Percentiles rank a stretch among this genome's conserved stretches.
phyloP scores from a whole-genome alignment of 352 stramenopile genomes.

The Hyaloperonospora brassicae region DNA sequence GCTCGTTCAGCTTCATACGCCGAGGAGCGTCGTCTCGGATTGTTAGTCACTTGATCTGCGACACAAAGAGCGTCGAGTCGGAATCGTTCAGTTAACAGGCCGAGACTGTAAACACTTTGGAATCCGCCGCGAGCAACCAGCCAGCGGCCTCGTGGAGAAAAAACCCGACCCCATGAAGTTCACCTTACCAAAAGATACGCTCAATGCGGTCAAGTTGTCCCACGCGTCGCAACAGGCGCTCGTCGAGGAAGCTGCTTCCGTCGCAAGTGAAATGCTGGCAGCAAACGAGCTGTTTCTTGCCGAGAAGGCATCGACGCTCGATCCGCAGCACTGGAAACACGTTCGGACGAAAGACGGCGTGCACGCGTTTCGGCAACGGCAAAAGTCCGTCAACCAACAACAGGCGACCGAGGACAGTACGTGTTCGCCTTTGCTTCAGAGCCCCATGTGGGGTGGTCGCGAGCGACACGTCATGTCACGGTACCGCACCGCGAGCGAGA shows the following conservation, averaged over 20 bases:
- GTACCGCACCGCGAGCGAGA: background rate
- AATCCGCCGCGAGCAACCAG: too few species aligned
- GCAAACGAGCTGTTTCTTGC: constrained; percentile 33
- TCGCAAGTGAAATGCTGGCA: constrained; percentile 36
- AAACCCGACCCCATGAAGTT: constrained; percentile 20
- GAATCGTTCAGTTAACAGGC: too few species aligned
- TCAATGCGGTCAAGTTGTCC: constrained; percentile 24
- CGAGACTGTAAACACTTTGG: too few species aligned
- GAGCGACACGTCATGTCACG: background rate
- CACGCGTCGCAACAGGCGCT: constrained; percentile 23
- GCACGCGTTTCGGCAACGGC: constrained; percentile 25
- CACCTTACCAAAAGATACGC: constrained; percentile 30
- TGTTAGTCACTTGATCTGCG: too few species aligned
- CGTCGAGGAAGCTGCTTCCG: constrained; percentile 27
- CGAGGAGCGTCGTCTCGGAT: too few species aligned
- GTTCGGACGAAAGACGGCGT: constrained; percentile 38
- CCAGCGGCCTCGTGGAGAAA: too few species aligned
- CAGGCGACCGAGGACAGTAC: background rate
- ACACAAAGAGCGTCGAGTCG: too few species aligned
- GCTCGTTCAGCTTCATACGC: too few species aligned
- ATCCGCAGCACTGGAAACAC: constrained; percentile 25
- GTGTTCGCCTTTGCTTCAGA: background rate
- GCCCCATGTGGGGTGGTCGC: background rate
- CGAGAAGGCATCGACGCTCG: constrained; percentile 14
- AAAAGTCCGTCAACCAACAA: background rate